These are phyloP conservation scores for Platanthera zijinensis DNA, from an alignment of 106 monocot species.

Conservation along the genomic window DNA sequence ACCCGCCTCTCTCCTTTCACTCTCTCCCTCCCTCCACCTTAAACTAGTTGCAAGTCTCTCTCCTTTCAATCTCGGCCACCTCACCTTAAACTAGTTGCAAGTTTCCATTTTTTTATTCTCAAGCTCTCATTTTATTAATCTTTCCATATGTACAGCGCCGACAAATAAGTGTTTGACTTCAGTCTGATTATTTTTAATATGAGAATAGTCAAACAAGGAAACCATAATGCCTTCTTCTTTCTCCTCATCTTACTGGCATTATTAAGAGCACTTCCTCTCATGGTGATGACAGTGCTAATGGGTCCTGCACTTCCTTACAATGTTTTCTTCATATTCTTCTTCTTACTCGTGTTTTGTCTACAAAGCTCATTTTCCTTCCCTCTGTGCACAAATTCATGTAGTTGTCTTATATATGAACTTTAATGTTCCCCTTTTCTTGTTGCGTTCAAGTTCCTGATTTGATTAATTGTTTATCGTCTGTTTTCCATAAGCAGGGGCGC, in stretches of 20 bases:
- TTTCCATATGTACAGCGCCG: background rate
- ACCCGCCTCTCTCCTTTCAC: too few species aligned
- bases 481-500: slow-evolving; percentile 42
- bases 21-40: too few species aligned
- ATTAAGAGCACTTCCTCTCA: background rate
- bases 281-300: background rate
- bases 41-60: too few species aligned
- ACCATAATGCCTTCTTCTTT: background rate
- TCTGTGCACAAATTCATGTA: slow-evolving; percentile 54
- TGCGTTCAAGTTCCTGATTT: background rate
- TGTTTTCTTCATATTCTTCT: background rate
- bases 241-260: slow-evolving; percentile 1
- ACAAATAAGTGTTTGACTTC: slow-evolving; percentile 3
- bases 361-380: slow-evolving; percentile 23
- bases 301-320: background rate
- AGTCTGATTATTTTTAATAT: slow-evolving; percentile 1
- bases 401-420: background rate
- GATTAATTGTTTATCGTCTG: background rate
- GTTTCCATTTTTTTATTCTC: background rate
- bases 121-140: background rate
- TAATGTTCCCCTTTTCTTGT: background rate
- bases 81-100: background rate
- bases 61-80: too few species aligned
- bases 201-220: background rate
- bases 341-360: slow-evolving; percentile 16